Conservation (phyloP, 257 asterid species). For the Plantago ovata region DNA sequence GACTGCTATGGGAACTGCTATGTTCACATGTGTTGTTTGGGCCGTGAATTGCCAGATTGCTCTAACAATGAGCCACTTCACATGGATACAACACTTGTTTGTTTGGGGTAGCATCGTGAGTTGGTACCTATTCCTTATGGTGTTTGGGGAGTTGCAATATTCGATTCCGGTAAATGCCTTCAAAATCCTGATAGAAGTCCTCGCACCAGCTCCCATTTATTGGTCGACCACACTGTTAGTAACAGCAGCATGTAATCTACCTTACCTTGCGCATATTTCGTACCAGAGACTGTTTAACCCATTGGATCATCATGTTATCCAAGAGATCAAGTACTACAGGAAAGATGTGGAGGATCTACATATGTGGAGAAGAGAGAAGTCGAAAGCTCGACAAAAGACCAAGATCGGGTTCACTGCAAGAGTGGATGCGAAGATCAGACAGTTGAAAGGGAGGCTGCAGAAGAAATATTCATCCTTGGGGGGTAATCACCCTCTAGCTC, state of each 20-base stretch:
- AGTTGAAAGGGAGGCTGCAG: conserved; percentile 59
- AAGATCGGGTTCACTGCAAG: conserved; percentile 87
- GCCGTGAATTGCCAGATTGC: conserved; percentile 89
- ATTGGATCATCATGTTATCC: conserved; percentile 90
- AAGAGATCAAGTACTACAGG: conserved; percentile 76
- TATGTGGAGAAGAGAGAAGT: conserved; percentile 82
- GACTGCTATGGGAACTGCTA: conserved; percentile 76
- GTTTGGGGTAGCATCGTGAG: conserved; percentile 61
- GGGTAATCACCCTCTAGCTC: conserved; percentile 17
- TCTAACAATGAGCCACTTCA: conserved; percentile 86
- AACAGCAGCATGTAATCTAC: conserved; percentile 61
- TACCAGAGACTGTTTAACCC: conserved; percentile 81
- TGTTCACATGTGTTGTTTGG: conserved; percentile 95
- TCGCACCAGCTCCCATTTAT: conserved; percentile 85
- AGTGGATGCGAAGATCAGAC: conserved; percentile 89
- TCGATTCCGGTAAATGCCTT: conserved; percentile 45
- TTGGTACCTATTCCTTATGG: conserved; percentile 78
- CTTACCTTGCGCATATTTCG: conserved; percentile 74
- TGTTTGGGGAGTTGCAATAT: conserved; percentile 50
- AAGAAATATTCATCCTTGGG: conserved; percentile 55
- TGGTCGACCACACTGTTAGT: conserved; percentile 81
- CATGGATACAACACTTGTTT: conserved; percentile 86
- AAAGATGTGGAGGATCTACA: conserved; percentile 76
- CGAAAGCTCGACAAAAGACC: conserved; percentile 71
- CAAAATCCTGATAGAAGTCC: conserved; percentile 52